Conservation (phyloP, 306 rosid species). For the Mimosa pudica region DNA sequence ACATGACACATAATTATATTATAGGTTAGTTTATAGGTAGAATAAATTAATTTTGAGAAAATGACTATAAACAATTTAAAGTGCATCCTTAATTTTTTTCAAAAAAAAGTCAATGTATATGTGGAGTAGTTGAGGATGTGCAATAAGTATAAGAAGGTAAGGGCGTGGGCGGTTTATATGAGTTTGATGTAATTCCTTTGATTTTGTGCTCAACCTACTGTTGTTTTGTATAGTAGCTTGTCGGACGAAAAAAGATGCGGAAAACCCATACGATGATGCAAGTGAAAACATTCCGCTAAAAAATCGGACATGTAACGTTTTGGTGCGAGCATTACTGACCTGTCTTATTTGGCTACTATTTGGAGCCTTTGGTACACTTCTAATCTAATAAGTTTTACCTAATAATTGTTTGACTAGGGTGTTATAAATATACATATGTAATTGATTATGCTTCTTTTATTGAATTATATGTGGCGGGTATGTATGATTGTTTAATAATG, state of each 20-base stretch:
- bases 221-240: neutral
- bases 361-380: neutral
- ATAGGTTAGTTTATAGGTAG: no score
- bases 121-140: no score
- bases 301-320: neutral
- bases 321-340: neutral
- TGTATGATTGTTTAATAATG: no score
- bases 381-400: neutral
- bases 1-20: no score
- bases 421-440: no score
- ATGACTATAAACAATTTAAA: no score
- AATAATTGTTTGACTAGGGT: no score
- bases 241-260: neutral
- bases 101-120: no score
- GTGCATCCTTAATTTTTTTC: no score
- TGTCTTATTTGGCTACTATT: neutral
- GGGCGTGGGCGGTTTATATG: neutral
- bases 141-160: no score
- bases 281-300: neutral
- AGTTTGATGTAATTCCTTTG: neutral
- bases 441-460: neutral
- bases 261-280: neutral
- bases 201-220: no score
- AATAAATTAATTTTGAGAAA: no score
- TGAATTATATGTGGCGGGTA: neutral